Evolutionary conservation across 1,139 yeast genomes (phyloP).

Genomic region (Sugiyamaella castrensis): DNA sequence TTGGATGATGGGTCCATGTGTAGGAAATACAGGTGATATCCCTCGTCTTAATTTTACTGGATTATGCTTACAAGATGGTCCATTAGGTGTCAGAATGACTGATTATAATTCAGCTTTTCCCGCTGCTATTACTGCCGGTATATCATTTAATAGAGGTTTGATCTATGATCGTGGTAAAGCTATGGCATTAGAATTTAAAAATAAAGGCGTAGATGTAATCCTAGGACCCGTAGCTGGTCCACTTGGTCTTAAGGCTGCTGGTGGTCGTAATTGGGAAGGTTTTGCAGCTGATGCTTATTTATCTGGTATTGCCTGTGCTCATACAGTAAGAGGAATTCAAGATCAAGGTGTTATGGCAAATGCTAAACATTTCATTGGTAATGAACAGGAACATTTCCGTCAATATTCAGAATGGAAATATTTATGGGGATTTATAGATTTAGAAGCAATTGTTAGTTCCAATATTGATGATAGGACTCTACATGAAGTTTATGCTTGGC

Average conservation of each 20-base stretch:
- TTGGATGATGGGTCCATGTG: slow-evolving; percentile 62
- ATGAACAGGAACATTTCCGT: slow-evolving; percentile 66
- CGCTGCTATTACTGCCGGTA: slow-evolving; percentile 56
- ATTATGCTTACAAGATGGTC: slow-evolving; percentile 65
- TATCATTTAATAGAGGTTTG: slow-evolving; percentile 56
- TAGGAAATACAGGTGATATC: slow-evolving; percentile 61
- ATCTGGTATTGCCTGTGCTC: slow-evolving; percentile 55
- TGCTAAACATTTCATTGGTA: slow-evolving; percentile 55
- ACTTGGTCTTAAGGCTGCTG: slow-evolving; percentile 59
- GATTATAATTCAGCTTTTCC: slow-evolving; percentile 59
- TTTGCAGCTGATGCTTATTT: slow-evolving; percentile 64
- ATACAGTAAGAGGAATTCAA: slow-evolving; percentile 56
- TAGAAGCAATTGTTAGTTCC: slow-evolving; percentile 32
- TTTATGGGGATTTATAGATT: slow-evolving; percentile 20
- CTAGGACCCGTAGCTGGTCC: slow-evolving; percentile 66
- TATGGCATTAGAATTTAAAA: slow-evolving; percentile 53
- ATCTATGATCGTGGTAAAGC: slow-evolving; percentile 55
- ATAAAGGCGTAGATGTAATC: slow-evolving; percentile 58
- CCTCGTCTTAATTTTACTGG: slow-evolving; percentile 56
- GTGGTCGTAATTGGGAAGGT: slow-evolving; percentile 67
- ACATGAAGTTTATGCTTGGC: slow-evolving; percentile 65
- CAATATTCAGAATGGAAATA: slow-evolving; percentile 56
- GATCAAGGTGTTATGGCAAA: slow-evolving; percentile 56
- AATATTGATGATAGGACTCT: slow-evolving; percentile 60
- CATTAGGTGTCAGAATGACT: slow-evolving; percentile 58